Conservation (phyloP, 2,329 filamentous ascomycete species). For the Elsinoe arachidis region DNA sequence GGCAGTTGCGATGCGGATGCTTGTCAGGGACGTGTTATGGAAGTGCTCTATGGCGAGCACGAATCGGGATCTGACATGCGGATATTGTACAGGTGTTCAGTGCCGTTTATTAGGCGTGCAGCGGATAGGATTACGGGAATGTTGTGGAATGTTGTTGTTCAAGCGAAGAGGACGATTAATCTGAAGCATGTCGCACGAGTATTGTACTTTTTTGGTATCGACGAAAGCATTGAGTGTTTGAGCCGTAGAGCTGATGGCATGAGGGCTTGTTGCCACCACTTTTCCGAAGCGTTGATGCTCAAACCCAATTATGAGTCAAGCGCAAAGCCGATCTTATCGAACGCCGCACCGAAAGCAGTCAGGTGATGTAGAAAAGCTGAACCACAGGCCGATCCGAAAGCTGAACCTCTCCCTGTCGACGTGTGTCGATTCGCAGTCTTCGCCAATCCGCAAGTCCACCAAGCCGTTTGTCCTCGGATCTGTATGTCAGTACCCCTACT, state of each 20-base stretch:
- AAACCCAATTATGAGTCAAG: neutral
- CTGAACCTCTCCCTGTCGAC: conserved; percentile 1
- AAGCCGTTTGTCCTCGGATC: neutral
- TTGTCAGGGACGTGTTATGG: too few relatives aligned
- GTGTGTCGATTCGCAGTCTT: conserved; percentile 2
- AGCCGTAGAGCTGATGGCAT: conserved; percentile 4
- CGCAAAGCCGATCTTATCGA: conserved; percentile 3
- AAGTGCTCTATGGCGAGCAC: neutral
- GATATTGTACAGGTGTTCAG: conserved; percentile 4
- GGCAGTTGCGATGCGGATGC: too few relatives aligned
- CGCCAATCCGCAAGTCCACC: neutral
- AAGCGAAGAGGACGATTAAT: conserved; percentile 9
- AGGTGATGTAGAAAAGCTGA: conserved; percentile 1
- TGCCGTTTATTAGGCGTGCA: neutral
- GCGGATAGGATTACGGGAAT: conserved; percentile 2
- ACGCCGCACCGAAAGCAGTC: conserved; percentile 4
- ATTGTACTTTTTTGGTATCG: conserved; percentile 12
- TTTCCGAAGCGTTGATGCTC: conserved; percentile 9
- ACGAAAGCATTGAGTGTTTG: conserved; percentile 10
- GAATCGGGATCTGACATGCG: neutral
- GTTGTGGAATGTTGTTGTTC: conserved; percentile 2
- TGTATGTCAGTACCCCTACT: conserved; percentile 14
- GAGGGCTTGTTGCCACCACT: neutral
- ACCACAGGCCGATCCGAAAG: conserved; percentile 2
- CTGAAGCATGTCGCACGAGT: conserved; percentile 12